Conservation (phyloP, 78 protist species). For the Polysphondylium violaceum region DNA sequence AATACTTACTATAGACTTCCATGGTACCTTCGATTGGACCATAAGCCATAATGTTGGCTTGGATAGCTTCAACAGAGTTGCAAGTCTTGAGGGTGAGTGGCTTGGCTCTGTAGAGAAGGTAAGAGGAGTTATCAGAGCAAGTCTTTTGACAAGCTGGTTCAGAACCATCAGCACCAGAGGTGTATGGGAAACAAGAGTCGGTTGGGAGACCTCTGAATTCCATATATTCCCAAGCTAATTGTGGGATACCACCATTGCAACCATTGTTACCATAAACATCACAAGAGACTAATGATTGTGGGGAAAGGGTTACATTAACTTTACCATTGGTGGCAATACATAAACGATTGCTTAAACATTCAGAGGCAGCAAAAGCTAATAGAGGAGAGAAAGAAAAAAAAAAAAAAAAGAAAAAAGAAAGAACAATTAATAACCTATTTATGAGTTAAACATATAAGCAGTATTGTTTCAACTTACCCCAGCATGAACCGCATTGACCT, state of each 20-base stretch:
- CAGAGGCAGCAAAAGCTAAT: slow-evolving; percentile 71
- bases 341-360: slow-evolving; percentile 57
- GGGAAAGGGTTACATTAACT: slow-evolving; percentile 52
- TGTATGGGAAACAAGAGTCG: slow-evolving; percentile 71
- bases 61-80: slow-evolving; percentile 40
- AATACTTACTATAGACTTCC: slow-evolving; percentile 53
- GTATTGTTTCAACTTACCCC: neutral
- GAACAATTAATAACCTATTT: neutral
- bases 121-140: slow-evolving; percentile 43
- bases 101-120: slow-evolving; percentile 27
- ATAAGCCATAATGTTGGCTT: neutral
- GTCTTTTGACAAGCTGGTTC: slow-evolving; percentile 19
- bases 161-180: slow-evolving; percentile 77
- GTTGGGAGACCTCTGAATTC: slow-evolving; percentile 64
- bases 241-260: slow-evolving; percentile 85
- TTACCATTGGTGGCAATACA: slow-evolving; percentile 70
- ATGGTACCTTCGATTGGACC: slow-evolving; percentile 79
- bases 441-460: neutral
- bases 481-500: slow-evolving; percentile 42
- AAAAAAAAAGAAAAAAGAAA: neutral
- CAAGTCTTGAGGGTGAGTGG: slow-evolving; percentile 31
- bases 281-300: slow-evolving; percentile 73
- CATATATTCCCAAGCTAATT: slow-evolving; percentile 44
- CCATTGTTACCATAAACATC: slow-evolving; percentile 49
- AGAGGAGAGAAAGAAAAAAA: slow-evolving; percentile 29